Evolutionary conservation across 2,329 filamentous ascomycete species (phyloP).

Genomic region (Ustilaginoidea virens): DNA sequence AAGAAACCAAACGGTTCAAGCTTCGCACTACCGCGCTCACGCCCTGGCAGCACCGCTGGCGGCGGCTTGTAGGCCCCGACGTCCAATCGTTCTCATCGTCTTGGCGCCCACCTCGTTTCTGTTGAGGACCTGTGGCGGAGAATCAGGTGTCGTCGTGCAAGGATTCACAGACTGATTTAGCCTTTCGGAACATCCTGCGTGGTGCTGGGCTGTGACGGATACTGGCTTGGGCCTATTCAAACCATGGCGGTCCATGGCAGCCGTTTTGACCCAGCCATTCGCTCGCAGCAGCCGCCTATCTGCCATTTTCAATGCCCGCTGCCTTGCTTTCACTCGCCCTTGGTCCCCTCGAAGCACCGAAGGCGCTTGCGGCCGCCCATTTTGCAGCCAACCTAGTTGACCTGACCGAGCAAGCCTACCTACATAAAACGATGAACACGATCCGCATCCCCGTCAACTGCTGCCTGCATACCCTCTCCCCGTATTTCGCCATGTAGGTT

Average conservation of each 20-base stretch:
- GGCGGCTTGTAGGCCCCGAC: slow-evolving; percentile 7
- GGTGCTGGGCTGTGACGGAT: slow-evolving; percentile 3
- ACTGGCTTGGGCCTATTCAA: slow-evolving; percentile 2
- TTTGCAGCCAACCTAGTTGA: no score
- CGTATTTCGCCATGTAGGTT: slow-evolving; percentile 25
- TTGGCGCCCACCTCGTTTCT: slow-evolving; percentile 6
- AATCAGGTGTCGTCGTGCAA: not conserved
- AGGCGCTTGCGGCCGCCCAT: no score
- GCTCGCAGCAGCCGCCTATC: not conserved
- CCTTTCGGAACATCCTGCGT: slow-evolving; percentile 1
- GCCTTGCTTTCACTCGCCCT: no score
- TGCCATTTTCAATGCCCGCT: no score
- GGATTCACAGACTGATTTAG: slow-evolving; percentile 2
- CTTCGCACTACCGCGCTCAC: slow-evolving; percentile 23
- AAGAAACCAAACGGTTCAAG: no score
- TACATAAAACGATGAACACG: no score
- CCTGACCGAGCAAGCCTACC: no score
- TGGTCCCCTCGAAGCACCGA: no score
- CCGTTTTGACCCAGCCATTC: slow-evolving; percentile 1
- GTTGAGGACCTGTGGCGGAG: not conserved
- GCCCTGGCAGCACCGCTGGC: slow-evolving; percentile 6
- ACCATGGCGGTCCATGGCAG: not conserved
- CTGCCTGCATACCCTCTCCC: no score
- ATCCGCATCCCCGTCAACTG: no score
- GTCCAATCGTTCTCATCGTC: slow-evolving; percentile 7